Evolutionary conservation across 768 basidiomycete genomes (phyloP).

Genomic region (Filobasidium floriforme): DNA sequence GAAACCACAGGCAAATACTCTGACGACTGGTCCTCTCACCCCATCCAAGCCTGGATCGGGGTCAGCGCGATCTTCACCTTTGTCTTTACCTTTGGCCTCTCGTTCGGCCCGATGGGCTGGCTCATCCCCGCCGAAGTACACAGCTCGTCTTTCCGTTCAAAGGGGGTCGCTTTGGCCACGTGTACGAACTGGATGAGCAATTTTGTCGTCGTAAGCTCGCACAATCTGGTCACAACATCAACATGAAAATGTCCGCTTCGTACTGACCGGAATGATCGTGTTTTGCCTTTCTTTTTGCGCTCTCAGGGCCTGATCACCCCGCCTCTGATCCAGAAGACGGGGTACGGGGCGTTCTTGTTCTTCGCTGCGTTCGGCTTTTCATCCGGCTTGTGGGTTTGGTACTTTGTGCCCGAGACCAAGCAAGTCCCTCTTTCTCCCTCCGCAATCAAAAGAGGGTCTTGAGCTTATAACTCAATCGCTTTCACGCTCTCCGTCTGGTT

Average conservation of each 20-base stretch:
- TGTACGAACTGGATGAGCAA: conserved; percentile 28
- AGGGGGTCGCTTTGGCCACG: conserved; percentile 35
- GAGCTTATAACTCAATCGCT: not conserved
- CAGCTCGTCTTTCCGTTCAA: conserved; percentile 66
- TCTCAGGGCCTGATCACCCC: conserved; percentile 27
- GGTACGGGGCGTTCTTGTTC: conserved; percentile 27
- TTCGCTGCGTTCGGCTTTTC: conserved; percentile 25
- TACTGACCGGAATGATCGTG: too few species aligned
- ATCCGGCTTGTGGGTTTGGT: conserved; percentile 19
- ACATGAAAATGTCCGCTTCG: not conserved
- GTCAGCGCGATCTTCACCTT: conserved; percentile 62
- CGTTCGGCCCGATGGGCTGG: conserved; percentile 79
- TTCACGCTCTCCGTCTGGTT: too few species aligned
- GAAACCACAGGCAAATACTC: conserved; percentile 8
- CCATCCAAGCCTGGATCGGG: conserved; percentile 59
- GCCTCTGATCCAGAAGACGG: conserved; percentile 20
- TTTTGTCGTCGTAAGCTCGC: conserved; percentile 21
- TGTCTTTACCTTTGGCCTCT: conserved; percentile 58
- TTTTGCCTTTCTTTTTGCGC: too few species aligned
- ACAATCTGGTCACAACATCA: not conserved
- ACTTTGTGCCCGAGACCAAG: conserved; percentile 28
- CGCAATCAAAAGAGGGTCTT: not conserved
- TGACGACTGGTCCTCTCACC: conserved; percentile 56
- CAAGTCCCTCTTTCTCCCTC: not conserved
- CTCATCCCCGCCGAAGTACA: conserved; percentile 77